A percentile compares a stretch with the other conserved stretches of the same genome.
phyloP scores from a whole-genome alignment of 129 eudicot species.

The Rutidosis leptorrhynchoides region DNA sequence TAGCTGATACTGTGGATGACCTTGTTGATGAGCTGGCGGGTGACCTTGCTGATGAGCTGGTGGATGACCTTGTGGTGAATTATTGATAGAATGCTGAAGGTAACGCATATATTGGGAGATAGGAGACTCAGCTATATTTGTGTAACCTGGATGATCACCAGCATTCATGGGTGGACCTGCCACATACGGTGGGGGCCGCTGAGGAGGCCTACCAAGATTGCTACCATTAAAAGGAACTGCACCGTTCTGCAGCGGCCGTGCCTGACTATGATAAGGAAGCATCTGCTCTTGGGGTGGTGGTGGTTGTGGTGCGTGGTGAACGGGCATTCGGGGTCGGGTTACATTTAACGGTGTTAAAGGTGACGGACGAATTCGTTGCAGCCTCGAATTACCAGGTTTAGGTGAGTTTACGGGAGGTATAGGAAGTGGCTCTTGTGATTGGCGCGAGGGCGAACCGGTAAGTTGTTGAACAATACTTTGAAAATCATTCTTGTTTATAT shows the following conservation, averaged over 20 bases:
- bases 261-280: conserved; percentile 15
- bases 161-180: conserved; percentile 24
- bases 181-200: conserved; percentile 27
- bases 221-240: conserved; percentile 11
- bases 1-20: conserved; percentile 7
- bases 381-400: conserved; percentile 58
- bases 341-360: conserved; percentile 56
- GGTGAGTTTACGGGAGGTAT: conserved; percentile 77
- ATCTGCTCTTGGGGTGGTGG: conserved; percentile 30
- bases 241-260: conserved; percentile 6
- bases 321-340: conserved; percentile 54
- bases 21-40: not conserved
- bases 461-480: conserved; percentile 89
- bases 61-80: conserved; percentile 44
- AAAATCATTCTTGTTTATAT: conserved; percentile 89
- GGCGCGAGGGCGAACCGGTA: conserved; percentile 82
- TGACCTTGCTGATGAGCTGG: conserved; percentile 12
- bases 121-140: conserved; percentile 65
- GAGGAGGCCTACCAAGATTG: conserved; percentile 25
- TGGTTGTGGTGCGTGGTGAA: conserved; percentile 40
- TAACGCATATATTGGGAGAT: conserved; percentile 86
- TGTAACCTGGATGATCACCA: conserved; percentile 51
- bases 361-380: conserved; percentile 83
- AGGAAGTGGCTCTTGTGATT: conserved; percentile 63
- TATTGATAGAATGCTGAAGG: conserved; percentile 68